Conservation (phyloP, 495 filamentous ascomycete genomes). For the Amphirosellinia nigrospora region DNA sequence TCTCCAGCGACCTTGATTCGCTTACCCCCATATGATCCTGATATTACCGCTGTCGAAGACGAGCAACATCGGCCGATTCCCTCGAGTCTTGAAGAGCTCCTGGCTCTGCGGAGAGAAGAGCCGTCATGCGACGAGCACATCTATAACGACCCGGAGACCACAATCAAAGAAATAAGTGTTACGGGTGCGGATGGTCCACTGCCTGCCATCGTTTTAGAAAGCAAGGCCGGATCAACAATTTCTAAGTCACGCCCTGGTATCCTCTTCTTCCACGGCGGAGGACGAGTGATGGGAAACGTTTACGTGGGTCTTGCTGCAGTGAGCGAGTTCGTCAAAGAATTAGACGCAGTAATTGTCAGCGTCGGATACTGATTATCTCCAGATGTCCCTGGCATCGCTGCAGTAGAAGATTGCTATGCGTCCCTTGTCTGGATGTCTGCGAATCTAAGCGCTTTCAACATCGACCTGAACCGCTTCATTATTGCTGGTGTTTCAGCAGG, state of each 20-base stretch:
- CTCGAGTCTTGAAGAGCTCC: not conserved
- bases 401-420: constrained; percentile 16
- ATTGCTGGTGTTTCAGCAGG: constrained; percentile 33
- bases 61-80: not conserved
- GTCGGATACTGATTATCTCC: constrained; percentile 36
- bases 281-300: constrained; percentile 26
- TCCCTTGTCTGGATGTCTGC: constrained; percentile 7
- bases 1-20: not conserved
- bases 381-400: constrained; percentile 22
- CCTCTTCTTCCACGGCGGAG: constrained; percentile 34
- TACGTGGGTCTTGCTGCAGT: not conserved
- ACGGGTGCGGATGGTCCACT: not conserved
- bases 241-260: constrained; percentile 17
- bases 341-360: constrained; percentile 22
- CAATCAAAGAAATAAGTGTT: not conserved
- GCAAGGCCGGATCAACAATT: not conserved
- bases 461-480: constrained; percentile 31
- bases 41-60: not conserved
- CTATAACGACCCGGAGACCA: not conserved
- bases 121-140: not conserved
- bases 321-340: constrained; percentile 21
- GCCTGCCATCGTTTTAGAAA: not conserved
- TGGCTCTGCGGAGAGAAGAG: not conserved
- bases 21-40: not conserved
- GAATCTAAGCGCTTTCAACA: constrained; percentile 17